Conservation (phyloP, 176 grass and related monocot species). For the Metroxylon sagu region DNA sequence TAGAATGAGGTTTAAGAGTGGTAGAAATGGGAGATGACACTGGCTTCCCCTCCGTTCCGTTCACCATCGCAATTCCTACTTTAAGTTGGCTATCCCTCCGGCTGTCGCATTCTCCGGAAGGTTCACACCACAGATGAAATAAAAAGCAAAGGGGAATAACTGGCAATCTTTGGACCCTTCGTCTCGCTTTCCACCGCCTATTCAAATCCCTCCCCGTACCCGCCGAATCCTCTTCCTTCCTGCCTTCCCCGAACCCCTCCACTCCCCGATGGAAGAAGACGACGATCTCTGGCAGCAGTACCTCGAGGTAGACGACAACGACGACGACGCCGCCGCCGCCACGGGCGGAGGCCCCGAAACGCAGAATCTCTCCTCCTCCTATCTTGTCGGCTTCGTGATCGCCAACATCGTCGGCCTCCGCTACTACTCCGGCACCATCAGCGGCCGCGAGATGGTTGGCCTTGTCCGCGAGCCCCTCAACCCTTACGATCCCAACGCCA, state of each 20-base stretch:
- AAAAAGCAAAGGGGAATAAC: too few species aligned
- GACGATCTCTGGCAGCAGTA: background rate
- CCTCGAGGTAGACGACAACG: background rate
- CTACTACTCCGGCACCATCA: constrained; percentile 36
- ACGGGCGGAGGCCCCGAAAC: background rate
- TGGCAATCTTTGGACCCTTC: background rate
- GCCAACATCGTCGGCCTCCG: constrained; percentile 50
- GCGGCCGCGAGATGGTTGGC: constrained; percentile 44
- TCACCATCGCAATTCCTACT: too few species aligned
- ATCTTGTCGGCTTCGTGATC: constrained; percentile 61
- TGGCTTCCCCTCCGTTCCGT: too few species aligned
- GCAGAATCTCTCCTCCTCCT: background rate
- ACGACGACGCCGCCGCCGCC: background rate
- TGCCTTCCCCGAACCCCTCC: too few species aligned
- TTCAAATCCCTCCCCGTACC: background rate
- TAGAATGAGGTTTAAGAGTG: too few species aligned
- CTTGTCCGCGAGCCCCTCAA: constrained; percentile 72
- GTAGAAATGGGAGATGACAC: too few species aligned
- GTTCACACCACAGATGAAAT: too few species aligned
- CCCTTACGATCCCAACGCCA: constrained; percentile 49
- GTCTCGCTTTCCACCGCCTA: background rate
- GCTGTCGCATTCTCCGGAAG: too few species aligned
- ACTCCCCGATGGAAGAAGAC: too few species aligned
- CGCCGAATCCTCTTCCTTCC: background rate
- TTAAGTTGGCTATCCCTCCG: too few species aligned